These are phyloP conservation scores for Aspergillus eucalypticola DNA, from an alignment of 2,329 filamentous ascomycete genomes.

Conservation along the genomic window DNA sequence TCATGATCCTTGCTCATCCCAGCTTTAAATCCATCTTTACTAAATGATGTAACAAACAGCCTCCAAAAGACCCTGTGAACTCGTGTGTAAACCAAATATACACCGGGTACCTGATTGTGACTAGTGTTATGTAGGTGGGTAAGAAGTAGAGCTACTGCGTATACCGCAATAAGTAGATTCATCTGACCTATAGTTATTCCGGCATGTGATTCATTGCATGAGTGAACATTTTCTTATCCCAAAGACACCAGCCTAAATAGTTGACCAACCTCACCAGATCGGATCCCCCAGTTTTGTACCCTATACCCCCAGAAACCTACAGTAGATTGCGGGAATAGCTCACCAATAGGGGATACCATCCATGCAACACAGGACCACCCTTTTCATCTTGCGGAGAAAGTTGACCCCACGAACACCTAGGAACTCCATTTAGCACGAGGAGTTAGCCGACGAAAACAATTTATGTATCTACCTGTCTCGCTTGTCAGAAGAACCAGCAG, in stretches of 20 bases:
- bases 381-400: neutral
- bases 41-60: no score
- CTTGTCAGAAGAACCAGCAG: neutral
- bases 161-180: neutral
- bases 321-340: neutral
- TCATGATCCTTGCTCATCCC: no score
- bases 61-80: no score
- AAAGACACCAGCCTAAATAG: no score
- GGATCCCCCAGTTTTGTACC: neutral
- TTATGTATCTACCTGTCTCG: neutral
- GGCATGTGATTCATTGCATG: neutral
- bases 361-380: neutral
- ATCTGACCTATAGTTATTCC: neutral
- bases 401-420: neutral
- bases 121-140: neutral
- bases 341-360: neutral
- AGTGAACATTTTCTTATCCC: no score
- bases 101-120: neutral
- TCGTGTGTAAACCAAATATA: neutral
- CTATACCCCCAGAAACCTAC: neutral
- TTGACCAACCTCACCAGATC: neutral
- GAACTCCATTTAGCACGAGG: neutral
- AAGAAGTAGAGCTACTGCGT: neutral
- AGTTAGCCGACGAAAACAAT: neutral
- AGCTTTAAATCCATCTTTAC: no score